Percentiles rank a stretch among this genome's conserved stretches.
Conservation (phyloP, 2,329 filamentous ascomycete species). For the Fusarium pseudocircinatum region DNA sequence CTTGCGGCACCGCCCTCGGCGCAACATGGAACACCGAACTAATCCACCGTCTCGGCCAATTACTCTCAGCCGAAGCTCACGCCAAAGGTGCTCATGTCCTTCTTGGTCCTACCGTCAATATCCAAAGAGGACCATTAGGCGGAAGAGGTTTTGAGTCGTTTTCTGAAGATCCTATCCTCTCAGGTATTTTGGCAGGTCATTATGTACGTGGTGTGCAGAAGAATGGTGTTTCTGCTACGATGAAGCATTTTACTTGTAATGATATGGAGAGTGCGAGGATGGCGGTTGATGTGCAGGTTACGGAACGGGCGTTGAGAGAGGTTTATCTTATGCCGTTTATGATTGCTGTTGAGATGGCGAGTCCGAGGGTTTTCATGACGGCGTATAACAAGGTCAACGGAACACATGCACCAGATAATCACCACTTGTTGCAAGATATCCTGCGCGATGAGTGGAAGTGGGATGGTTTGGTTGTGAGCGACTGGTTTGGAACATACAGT, state of each 20-base stretch:
- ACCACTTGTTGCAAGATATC: not conserved
- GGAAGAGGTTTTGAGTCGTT: conserved; percentile 2
- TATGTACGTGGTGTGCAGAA: conserved; percentile 5
- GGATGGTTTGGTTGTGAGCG: not conserved
- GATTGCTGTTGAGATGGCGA: not conserved
- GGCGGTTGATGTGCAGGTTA: conserved; percentile 7
- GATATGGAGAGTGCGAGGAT: conserved; percentile 26
- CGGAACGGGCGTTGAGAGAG: not conserved
- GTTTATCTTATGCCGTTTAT: conserved; percentile 4
- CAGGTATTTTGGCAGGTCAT: not conserved
- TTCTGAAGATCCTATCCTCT: not conserved
- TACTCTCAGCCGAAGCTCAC: not conserved
- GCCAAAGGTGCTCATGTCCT: conserved; percentile 1
- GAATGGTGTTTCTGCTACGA: conserved; percentile 6
- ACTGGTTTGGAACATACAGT: not conserved
- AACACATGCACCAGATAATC: not conserved
- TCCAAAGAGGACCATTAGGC: not conserved
- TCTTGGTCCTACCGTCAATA: not conserved
- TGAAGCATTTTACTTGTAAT: conserved; percentile 28
- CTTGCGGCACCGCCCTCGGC: conserved; percentile 28
- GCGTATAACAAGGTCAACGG: not conserved
- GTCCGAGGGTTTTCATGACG: not conserved
- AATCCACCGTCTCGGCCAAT: not conserved
- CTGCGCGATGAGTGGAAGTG: conserved; percentile 1
- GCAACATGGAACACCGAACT: not conserved